Evolutionary conservation across 495 filamentous ascomycete genomes (phyloP).

Genomic region (Letharia columbiana): DNA sequence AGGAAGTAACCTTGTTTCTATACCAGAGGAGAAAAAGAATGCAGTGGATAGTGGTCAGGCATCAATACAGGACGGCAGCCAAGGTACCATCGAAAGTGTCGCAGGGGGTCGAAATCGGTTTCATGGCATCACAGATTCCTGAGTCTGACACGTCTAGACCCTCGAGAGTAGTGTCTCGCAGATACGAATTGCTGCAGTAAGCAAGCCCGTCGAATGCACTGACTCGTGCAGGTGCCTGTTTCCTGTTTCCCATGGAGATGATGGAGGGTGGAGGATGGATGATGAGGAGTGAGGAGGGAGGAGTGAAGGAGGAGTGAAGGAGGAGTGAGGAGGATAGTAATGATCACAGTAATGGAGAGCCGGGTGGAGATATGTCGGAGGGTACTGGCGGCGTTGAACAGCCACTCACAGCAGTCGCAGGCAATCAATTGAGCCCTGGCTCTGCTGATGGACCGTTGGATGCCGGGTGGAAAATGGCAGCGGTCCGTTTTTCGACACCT

Average conservation of each 20-base stretch:
- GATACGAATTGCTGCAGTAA: not conserved
- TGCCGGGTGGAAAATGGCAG: constrained; percentile 10
- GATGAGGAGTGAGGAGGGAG: not conserved
- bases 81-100: constrained; percentile 12
- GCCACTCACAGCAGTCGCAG: no score
- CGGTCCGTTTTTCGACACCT: constrained; percentile 16
- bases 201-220: not conserved
- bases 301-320: no score
- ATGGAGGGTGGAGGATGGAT: not conserved
- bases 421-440: no score
- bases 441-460: constrained; percentile 8
- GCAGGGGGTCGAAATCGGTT: not conserved
- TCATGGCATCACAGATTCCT: not conserved
- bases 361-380: no score
- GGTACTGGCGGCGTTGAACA: no score
- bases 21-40: not conserved
- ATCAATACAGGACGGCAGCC: constrained; percentile 9
- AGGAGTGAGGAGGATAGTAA: no score
- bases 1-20: not conserved
- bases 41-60: not conserved
- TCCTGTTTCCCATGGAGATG: not conserved
- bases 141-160: not conserved
- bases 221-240: not conserved
- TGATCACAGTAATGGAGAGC: no score
- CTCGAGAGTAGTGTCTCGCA: not conserved